Evolutionary conservation across 345 rosid genomes (phyloP), one percentile per base, ranked within the genome.

Genomic region (Populus ilicifolia): DNA sequence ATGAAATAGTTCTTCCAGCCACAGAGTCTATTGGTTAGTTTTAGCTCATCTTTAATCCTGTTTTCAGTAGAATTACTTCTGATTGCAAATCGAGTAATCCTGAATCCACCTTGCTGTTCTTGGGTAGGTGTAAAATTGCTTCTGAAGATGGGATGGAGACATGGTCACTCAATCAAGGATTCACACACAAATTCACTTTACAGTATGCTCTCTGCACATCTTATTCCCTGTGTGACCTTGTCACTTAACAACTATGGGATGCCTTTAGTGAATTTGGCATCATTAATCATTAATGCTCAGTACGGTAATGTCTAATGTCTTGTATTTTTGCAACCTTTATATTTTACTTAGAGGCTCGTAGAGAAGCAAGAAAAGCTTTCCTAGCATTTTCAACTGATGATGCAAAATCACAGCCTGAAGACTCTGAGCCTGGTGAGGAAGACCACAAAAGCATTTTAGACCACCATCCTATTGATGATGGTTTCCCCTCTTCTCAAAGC

Each of bases 301-400:
- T 30, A 29, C 17, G 6, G 8, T 39, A 12, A 16, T 13, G 43
- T 7, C 43, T 17, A 13, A 18, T 16, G 14, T 76, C 23, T 4
- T 67, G 17, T 76, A 10, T 39, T 44, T 11, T 66, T 6, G 33
- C 20, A 6, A 43, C 38, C 27, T 44, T 68, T 48, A 66, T 76
- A 70, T 70, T 81, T 44, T 75, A 21, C 33, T 44, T 77, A 92
- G 99, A 91, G 89, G 94, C 90, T 82, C 98, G 94, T 75, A 88
- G 97, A 82, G 94, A 96, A 90, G 98, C 98, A 79, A 93, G 99
- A 84, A 93, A 88, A 84, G 98, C 99, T 74, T 88, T 93, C 66
- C 79, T 96, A 75, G 98, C 99, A 80, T 92, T 93, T 86, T 86
- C 97, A 67, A 73, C 90, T 64, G 89, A 90, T 83, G 91, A 90